These are phyloP conservation scores for Sordariomycetes sp. DNA, from an alignment of 2,329 filamentous ascomycete genomes.

Conservation along the genomic window DNA sequence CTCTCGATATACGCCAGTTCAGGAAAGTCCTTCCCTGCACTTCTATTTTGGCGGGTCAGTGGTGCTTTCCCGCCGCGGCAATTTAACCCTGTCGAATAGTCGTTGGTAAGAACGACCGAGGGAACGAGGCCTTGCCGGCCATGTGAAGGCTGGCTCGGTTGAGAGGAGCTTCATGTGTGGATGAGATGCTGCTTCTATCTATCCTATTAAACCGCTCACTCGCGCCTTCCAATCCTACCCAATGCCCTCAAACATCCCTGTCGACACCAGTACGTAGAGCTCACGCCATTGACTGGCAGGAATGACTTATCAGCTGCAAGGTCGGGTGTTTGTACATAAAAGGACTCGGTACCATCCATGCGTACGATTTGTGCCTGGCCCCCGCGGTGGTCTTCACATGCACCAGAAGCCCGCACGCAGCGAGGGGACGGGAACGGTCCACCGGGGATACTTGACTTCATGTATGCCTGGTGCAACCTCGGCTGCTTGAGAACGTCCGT, in stretches of 20 bases:
- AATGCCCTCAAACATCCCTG: background rate
- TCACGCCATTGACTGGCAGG: background rate
- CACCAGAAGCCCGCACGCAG: too few species aligned
- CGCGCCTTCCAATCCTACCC: too few species aligned
- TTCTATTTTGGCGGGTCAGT: slow-evolving; percentile 3
- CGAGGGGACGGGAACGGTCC: too few species aligned
- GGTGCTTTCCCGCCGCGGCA: slow-evolving; percentile 4
- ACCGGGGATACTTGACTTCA: too few species aligned
- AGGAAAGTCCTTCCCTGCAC: slow-evolving; percentile 4
- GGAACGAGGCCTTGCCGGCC: too few species aligned
- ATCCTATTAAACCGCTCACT: too few species aligned
- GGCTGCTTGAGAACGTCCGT: too few species aligned
- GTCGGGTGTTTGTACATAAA: background rate
- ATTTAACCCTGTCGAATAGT: background rate
- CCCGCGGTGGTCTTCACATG: background rate
- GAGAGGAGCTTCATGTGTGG: too few species aligned
- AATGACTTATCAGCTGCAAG: background rate
- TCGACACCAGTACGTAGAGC: background rate
- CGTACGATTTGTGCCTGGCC: background rate
- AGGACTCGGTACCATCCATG: background rate
- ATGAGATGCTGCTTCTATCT: too few species aligned
- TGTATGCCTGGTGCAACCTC: too few species aligned
- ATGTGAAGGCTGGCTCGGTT: too few species aligned
- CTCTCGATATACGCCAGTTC: background rate
- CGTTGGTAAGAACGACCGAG: background rate